Conservation (phyloP, 148 eudicot species). For the Mesembryanthemum crystallinum region DNA sequence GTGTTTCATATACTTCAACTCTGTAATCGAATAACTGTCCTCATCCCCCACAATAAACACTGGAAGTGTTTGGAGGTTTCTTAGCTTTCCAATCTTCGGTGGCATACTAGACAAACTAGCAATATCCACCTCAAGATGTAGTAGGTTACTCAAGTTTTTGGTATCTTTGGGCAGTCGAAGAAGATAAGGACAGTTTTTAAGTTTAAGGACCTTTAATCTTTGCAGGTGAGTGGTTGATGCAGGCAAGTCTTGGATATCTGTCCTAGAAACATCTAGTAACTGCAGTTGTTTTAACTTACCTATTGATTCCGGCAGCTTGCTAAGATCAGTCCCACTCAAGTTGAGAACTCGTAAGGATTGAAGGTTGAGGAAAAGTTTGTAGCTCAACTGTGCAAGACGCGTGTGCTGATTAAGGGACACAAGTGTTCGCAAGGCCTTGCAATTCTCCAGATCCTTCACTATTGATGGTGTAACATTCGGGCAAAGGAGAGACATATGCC, state of each 20-base stretch:
- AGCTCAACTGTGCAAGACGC: slow-evolving; percentile 11
- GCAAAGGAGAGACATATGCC: slow-evolving; percentile 18
- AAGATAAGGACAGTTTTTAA: slow-evolving; percentile 14
- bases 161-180: slow-evolving; percentile 16
- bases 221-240: slow-evolving; percentile 6
- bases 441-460: slow-evolving; percentile 17
- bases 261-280: slow-evolving; percentile 22
- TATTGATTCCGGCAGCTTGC: slow-evolving; percentile 19
- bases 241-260: slow-evolving; percentile 20
- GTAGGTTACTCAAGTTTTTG: slow-evolving; percentile 6
- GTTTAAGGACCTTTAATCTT: slow-evolving; percentile 6
- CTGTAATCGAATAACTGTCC: slow-evolving; percentile 10
- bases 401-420: neutral
- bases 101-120: slow-evolving; percentile 20
- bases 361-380: slow-evolving; percentile 19
- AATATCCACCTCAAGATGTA: slow-evolving; percentile 18
- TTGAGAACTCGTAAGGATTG: slow-evolving; percentile 18
- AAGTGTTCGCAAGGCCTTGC: slow-evolving; percentile 21
- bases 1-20: slow-evolving; percentile 21
- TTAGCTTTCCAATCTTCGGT: slow-evolving; percentile 13
- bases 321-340: slow-evolving; percentile 17
- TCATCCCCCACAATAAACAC: slow-evolving; percentile 18
- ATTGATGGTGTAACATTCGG: neutral
- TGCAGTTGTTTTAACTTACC: slow-evolving; percentile 20
- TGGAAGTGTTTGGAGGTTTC: slow-evolving; percentile 20